Conservation (phyloP, 768 basidiomycete genomes). For the Tricholoma hemisulphureum region DNA sequence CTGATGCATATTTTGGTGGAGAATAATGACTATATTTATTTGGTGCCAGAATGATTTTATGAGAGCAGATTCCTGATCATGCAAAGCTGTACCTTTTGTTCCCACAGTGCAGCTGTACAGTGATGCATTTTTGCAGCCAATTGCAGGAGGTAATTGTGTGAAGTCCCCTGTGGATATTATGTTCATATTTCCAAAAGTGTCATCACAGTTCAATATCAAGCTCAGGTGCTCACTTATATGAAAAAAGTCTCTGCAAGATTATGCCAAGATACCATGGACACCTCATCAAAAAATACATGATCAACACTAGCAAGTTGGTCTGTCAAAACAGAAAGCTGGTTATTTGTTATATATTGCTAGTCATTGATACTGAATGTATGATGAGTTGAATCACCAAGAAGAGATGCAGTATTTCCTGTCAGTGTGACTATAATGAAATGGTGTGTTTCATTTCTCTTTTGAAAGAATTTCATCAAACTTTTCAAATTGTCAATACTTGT, state of each 20-base stretch:
- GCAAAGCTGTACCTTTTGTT: too few species aligned
- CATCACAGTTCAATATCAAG: constrained; percentile 14
- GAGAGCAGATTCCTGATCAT: too few species aligned
- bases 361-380: constrained; percentile 12
- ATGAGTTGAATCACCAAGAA: constrained; percentile 28
- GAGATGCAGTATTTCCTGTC: constrained; percentile 24
- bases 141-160: too few species aligned
- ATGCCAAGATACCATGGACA: constrained; percentile 44
- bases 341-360: constrained; percentile 2
- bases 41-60: too few species aligned
- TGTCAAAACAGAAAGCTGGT: too few species aligned
- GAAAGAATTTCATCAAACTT: constrained; percentile 26
- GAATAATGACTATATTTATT: too few species aligned
- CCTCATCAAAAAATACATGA: too few species aligned
- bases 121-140: neutral
- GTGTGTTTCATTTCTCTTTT: constrained; percentile 22
- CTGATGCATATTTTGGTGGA: too few species aligned
- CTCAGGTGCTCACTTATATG: constrained; percentile 25
- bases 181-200: constrained; percentile 34
- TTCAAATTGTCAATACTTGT: constrained; percentile 18
- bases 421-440: constrained; percentile 24
- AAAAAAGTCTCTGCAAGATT: constrained; percentile 29
- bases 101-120: neutral
- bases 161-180: constrained; percentile 4
- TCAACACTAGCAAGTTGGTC: too few species aligned